A percentile compares a stretch with the other conserved stretches of the same genome.
phyloP scores from a whole-genome alignment of 2,329 filamentous ascomycete species.

The Trichoderma endophyticum region DNA sequence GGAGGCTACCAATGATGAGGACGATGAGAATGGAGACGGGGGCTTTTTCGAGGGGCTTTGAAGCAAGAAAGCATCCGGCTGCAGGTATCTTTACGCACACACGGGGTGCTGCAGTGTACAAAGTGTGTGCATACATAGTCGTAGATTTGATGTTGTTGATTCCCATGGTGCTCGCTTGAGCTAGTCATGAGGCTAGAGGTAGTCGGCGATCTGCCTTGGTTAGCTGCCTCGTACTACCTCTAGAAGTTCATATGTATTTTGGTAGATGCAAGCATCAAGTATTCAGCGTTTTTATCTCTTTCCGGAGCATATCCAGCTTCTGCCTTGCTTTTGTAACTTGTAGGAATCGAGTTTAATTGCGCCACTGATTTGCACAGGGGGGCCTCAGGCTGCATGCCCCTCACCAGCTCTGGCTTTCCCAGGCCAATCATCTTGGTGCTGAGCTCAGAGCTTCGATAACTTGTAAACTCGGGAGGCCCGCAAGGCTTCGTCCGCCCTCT shows the following conservation, averaged over 20 bases:
- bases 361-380: neutral
- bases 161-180: neutral
- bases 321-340: neutral
- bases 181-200: neutral
- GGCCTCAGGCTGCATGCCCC: neutral
- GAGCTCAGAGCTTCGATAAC: neutral
- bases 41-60: constrained; percentile 54
- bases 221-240: neutral
- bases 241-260: neutral
- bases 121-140: neutral
- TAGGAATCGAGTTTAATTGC: neutral
- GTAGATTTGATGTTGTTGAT: neutral
- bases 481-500: neutral
- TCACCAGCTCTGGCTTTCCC: neutral
- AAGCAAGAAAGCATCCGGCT: neutral
- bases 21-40: constrained; percentile 50
- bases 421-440: neutral
- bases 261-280: neutral
- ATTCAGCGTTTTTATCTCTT: neutral
- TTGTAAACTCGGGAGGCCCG: neutral
- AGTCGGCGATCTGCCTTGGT: neutral
- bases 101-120: neutral
- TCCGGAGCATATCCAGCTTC: neutral
- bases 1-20: constrained; percentile 34
- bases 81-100: neutral